A percentile compares a stretch with the other conserved stretches of the same genome.
phyloP scores from a whole-genome alignment of 2,329 filamentous ascomycete genomes.

The Verruconis gallopava region DNA sequence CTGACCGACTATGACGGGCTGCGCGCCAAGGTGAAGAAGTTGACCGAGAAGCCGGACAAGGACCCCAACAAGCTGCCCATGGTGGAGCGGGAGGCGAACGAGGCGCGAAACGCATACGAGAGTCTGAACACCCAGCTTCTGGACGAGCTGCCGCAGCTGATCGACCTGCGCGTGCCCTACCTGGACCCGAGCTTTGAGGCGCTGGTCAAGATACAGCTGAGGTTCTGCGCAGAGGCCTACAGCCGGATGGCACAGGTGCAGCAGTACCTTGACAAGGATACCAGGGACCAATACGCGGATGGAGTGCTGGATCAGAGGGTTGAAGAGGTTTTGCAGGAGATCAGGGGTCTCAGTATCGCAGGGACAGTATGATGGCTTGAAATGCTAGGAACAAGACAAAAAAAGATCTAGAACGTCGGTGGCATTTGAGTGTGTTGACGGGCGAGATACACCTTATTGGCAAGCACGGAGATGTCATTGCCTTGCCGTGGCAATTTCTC shows the following conservation, averaged over 20 bases:
- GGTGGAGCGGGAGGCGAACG: conserved; percentile 90
- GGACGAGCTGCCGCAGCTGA: conserved; percentile 83
- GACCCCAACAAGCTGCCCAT: conserved; percentile 92
- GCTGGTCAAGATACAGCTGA: conserved; percentile 92
- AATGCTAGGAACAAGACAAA: too few species aligned
- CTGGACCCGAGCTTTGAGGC: conserved; percentile 95
- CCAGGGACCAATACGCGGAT: conserved; percentile 87
- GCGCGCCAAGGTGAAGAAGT: conserved; percentile 89
- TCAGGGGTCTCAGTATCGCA: conserved; percentile 87
- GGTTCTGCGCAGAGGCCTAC: conserved; percentile 97
- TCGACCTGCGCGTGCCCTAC: conserved; percentile 92
- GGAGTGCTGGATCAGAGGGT: conserved; percentile 84
- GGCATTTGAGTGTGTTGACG: too few species aligned
- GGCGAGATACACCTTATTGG: too few species aligned
- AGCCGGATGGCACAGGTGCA: conserved; percentile 97
- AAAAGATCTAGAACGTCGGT: too few species aligned
- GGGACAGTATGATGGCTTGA: conserved; percentile 36
- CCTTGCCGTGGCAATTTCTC: too few species aligned
- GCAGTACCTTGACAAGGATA: conserved; percentile 92
- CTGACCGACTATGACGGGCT: conserved; percentile 95
- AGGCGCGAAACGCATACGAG: conserved; percentile 87
- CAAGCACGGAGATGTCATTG: too few species aligned
- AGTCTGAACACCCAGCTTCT: conserved; percentile 94
- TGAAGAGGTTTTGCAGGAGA: conserved; percentile 93
- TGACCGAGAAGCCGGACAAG: conserved; percentile 97